These are phyloP conservation scores for Phytophthora podocarpi DNA, from an alignment of 352 stramenopile genomes.

Conservation along the genomic window DNA sequence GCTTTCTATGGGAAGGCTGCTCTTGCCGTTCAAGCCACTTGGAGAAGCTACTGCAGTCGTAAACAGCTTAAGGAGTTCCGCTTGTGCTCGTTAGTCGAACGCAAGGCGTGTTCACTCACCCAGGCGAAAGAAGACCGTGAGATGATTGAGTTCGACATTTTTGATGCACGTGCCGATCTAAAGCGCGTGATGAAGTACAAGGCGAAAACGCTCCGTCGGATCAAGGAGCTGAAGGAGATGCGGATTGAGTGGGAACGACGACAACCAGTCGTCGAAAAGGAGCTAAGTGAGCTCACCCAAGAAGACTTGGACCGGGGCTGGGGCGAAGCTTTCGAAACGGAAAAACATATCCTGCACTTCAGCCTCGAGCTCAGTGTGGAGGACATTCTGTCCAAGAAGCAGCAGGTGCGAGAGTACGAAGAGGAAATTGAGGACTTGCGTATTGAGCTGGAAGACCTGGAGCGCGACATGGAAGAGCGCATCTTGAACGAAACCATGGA, in stretches of 20 bases:
- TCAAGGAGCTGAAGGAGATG: constrained; percentile 82
- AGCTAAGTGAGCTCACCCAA: constrained; percentile 61
- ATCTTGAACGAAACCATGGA: constrained; percentile 69
- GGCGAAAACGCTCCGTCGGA: constrained; percentile 65
- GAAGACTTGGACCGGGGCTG: constrained; percentile 80
- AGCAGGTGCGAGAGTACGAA: constrained; percentile 78
- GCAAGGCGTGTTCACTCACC: constrained; percentile 60
- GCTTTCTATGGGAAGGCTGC: constrained; percentile 56
- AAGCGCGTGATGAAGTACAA: constrained; percentile 81
- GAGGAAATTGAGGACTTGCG: constrained; percentile 71
- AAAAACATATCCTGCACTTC: constrained; percentile 74
- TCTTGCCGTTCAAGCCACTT: constrained; percentile 72
- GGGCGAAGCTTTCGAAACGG: constrained; percentile 78
- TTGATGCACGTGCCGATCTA: constrained; percentile 62
- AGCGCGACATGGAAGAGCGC: constrained; percentile 76
- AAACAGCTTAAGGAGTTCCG: constrained; percentile 67
- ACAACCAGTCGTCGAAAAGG: constrained; percentile 75
- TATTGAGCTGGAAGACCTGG: constrained; percentile 79
- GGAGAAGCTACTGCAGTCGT: constrained; percentile 68
- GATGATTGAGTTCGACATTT: constrained; percentile 75
- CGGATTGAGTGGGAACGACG: constrained; percentile 81
- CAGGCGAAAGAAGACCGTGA: constrained; percentile 60
- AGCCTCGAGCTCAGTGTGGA: constrained; percentile 79
- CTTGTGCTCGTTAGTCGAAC: constrained; percentile 68
- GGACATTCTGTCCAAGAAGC: constrained; percentile 61